Base-by-base conservation (phyloP, 164 flowering plant genomes). In the Malania oleifera region DNA sequence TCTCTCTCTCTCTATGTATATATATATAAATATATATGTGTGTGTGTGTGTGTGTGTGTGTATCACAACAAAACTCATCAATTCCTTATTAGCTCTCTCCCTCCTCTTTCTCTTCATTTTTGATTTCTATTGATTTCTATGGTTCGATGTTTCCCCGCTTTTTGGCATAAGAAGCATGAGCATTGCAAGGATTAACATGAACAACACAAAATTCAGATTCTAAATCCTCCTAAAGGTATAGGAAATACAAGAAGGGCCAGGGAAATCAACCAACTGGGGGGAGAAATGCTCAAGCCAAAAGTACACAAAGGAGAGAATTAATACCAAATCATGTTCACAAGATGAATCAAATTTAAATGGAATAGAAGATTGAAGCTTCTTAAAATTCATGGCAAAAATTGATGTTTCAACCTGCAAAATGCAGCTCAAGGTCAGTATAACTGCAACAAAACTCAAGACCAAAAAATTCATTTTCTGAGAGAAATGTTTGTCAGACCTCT, bases 321-420 rank as follows among this genome's bases (percentile, higher is more conserved):
- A 53, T 83, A 90, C 99, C 96, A 48, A 6, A 71, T 85, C 71
- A 51, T 66, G 60, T 65, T 72, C 61, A 77, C 86, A 80, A 60
- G 71, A 71, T 25, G 83, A 75, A 43, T 76, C 87, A 67, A 76
- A 62, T 47, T 60, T 73, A 7, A 77, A 61, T 60, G 81, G 71
- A 28, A 73, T 1, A 2, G 80, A 50, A 67, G 76, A 53, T 22
- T 78, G 70, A 66, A 76, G 80, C 44, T 74, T 72, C 70, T 76
- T 83, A 64, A 82, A 74, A 71, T 80, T 82, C 91, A 85, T 75
- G 6, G 97, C 96, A 74, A 95, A 91, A 10, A 95, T 71, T 53
- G 90, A 79, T 51, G 99, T 95, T 71, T 91, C 99, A 62, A 89
- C 97, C 97, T 93, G 77, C 80, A 80, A 12, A 14, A 71, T 17